Base-by-base conservation (phyloP, 2,329 filamentous ascomycete genomes). In the Epichloe amarillans region DNA sequence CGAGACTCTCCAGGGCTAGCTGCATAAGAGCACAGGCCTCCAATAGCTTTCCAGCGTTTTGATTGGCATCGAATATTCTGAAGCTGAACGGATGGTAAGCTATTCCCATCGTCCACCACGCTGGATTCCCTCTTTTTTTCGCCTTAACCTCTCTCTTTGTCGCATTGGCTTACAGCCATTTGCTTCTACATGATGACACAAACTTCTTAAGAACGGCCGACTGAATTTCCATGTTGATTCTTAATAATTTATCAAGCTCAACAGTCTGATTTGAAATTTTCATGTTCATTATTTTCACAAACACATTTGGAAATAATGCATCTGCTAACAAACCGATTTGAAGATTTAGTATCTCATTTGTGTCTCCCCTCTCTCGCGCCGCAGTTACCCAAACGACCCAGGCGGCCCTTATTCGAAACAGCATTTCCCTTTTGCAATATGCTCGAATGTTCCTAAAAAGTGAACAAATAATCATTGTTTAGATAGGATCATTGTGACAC, bases 131-230 rank as follows among this genome's bases (percentile, higher is more conserved):
- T 23, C 0, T n/a, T 12, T n/a, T 23, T 4, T 17, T 26, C 8
- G 3, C 4, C 11, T 12, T 19, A 6, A 8, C 3, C 51, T 46
- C 45, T 47, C 44, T 46, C 52, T 60, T 12, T 26, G n/a, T n/a
- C 58, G 54, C 33, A 26, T 23, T 36, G 19, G 38, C 44, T 19
- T 19, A 23, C 15, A 33, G 47, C 35, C 33, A 42, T 33, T 15
- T 10, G 30, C 45, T 44, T n/a, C 42, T 19, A 17, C 54, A 69
- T 79, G 77, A 82, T 82, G 77, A 81, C 67, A 69, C 54, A 69
- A 58, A 62, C 69, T 76, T 66, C 62, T 77, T 79, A 80, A 80
- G 77, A 81, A 81, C 77, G 76, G 77, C 77, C 77, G 79, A 77
- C 78, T 75, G 75, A 82, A 79, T 68, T 60, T 61, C 63, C 58